Evolutionary conservation across 1,284 basidiomycete genomes (phyloP).

Genomic region (Xerocomus tenax): DNA sequence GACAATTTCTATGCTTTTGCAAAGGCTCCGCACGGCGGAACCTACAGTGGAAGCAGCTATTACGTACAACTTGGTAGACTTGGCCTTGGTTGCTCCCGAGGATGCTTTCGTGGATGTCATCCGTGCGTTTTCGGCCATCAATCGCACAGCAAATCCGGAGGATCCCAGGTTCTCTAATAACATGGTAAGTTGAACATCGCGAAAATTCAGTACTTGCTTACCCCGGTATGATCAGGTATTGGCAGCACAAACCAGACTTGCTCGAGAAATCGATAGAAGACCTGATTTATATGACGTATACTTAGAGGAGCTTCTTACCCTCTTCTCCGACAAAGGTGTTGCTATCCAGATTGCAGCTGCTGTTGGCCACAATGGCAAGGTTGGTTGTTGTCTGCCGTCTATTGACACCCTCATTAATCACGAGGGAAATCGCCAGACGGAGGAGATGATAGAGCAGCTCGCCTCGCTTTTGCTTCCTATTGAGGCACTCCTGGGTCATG

Average conservation of each 20-base stretch:
- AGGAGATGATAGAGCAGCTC: slow-evolving; percentile 78
- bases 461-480: slow-evolving; percentile 84
- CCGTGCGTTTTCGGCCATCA: slow-evolving; percentile 78
- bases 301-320: slow-evolving; percentile 74
- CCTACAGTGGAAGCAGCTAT: slow-evolving; percentile 84
- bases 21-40: slow-evolving; percentile 78
- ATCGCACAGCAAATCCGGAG: slow-evolving; percentile 74
- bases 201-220: neutral
- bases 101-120: slow-evolving; percentile 80
- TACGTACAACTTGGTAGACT: slow-evolving; percentile 83
- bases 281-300: slow-evolving; percentile 74
- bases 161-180: slow-evolving; percentile 81
- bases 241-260: slow-evolving; percentile 81
- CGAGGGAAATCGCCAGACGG: slow-evolving; percentile 42
- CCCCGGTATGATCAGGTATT: slow-evolving; percentile 45
- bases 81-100: slow-evolving; percentile 74
- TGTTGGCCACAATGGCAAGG: slow-evolving; percentile 57
- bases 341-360: slow-evolving; percentile 77
- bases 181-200: slow-evolving; percentile 43
- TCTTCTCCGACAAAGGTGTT: slow-evolving; percentile 89
- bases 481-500: slow-evolving; percentile 77
- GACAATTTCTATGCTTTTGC: slow-evolving; percentile 87
- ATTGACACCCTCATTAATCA: slow-evolving; percentile 5
- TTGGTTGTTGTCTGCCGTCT: slow-evolving; percentile 24
- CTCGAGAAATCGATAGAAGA: slow-evolving; percentile 64